Conservation (phyloP, 2,329 filamentous ascomycete species). For the Alternaria ventricosa region DNA sequence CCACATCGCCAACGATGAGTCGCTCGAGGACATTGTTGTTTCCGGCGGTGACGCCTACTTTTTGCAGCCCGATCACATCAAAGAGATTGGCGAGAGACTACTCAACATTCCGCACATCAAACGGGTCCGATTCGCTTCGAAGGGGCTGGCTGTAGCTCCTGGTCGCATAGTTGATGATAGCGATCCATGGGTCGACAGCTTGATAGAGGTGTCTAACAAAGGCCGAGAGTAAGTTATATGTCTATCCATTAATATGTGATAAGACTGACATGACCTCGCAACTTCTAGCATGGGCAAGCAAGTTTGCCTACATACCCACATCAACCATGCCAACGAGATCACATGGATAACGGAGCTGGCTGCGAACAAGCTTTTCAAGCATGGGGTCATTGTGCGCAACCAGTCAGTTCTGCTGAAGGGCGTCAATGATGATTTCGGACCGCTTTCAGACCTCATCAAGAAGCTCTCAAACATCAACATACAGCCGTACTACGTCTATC, state of each 20-base stretch:
- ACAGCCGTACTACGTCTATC: slow-evolving; percentile 71
- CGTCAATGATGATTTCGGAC: slow-evolving; percentile 63
- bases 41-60: slow-evolving; percentile 70
- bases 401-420: slow-evolving; percentile 66
- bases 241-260: neutral
- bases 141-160: slow-evolving; percentile 67
- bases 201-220: slow-evolving; percentile 59
- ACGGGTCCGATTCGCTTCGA: slow-evolving; percentile 67
- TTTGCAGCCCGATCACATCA: slow-evolving; percentile 60
- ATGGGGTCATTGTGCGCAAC: slow-evolving; percentile 64
- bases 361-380: slow-evolving; percentile 57
- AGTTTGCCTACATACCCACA: slow-evolving; percentile 69
- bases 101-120: slow-evolving; percentile 64
- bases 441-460: slow-evolving; percentile 62
- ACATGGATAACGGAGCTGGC: slow-evolving; percentile 65
- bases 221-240: slow-evolving; percentile 49
- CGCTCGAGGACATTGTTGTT: slow-evolving; percentile 65
- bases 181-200: slow-evolving; percentile 62
- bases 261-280: neutral
- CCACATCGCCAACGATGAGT: slow-evolving; percentile 60
- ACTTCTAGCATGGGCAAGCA: slow-evolving; percentile 58
- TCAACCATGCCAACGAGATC: slow-evolving; percentile 68
- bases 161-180: slow-evolving; percentile 60
- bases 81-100: slow-evolving; percentile 60
- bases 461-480: slow-evolving; percentile 64